Evolutionary conservation across 768 basidiomycete genomes (phyloP).

Genomic region (Amanita rimosa): DNA sequence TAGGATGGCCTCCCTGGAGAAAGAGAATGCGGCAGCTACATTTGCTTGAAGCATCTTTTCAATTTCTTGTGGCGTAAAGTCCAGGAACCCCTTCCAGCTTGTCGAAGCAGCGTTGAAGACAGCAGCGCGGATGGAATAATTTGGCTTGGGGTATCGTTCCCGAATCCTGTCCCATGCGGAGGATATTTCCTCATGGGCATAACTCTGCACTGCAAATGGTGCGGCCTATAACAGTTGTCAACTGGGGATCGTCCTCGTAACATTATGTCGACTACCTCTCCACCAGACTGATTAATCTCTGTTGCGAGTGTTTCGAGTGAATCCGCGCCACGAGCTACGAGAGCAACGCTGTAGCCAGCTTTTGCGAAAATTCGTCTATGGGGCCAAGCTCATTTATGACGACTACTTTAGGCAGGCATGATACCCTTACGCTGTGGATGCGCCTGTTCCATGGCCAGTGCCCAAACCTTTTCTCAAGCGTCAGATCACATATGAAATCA

Average conservation of each 20-base stretch:
- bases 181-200: constrained; percentile 39
- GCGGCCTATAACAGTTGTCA: constrained; percentile 29
- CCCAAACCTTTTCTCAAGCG: constrained; percentile 26
- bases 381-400: neutral
- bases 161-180: constrained; percentile 37
- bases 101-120: constrained; percentile 52
- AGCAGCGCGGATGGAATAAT: constrained; percentile 44
- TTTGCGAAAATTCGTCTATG: constrained; percentile 49
- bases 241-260: neutral
- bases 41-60: constrained; percentile 38
- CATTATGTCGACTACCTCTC: constrained; percentile 29
- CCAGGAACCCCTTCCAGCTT: constrained; percentile 58
- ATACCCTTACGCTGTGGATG: constrained; percentile 37
- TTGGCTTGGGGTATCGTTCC: constrained; percentile 31
- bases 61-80: constrained; percentile 50
- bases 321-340: constrained; percentile 48
- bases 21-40: constrained; percentile 49
- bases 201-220: constrained; percentile 41
- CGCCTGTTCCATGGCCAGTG: constrained; percentile 42
- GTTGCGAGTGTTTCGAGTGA: constrained; percentile 38
- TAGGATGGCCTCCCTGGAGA: constrained; percentile 47
- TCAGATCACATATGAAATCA: constrained; percentile 1
- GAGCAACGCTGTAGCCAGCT: constrained; percentile 54
- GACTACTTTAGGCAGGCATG: neutral
- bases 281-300: constrained; percentile 46